These are phyloP conservation scores for Mariannaea sp. DNA, from an alignment of 2,329 filamentous ascomycete species.

Conservation along the genomic window DNA sequence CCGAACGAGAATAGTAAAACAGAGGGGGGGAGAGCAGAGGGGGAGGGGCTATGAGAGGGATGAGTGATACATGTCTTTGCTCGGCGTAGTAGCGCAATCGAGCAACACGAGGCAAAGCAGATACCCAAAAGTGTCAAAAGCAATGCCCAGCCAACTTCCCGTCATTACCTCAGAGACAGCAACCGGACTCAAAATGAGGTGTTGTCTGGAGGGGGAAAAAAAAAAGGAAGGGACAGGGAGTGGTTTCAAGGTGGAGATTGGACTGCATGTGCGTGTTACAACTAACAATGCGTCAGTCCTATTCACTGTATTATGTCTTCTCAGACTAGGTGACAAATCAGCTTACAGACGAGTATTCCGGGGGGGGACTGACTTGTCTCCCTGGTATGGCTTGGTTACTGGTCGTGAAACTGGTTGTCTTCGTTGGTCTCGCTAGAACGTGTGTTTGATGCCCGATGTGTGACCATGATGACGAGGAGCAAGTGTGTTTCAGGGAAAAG, in stretches of 20 bases:
- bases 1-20: conserved; percentile 2
- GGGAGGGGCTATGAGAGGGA: neutral
- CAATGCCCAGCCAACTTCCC: conserved; percentile 14
- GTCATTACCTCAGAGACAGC: neutral
- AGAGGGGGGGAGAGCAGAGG: neutral
- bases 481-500: conserved; percentile 2
- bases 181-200: conserved; percentile 16
- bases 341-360: neutral
- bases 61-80: conserved; percentile 13
- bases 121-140: conserved; percentile 27
- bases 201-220: no score
- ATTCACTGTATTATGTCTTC: neutral
- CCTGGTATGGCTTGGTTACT: neutral
- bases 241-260: conserved; percentile 10
- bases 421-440: neutral
- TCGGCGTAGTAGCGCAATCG: neutral
- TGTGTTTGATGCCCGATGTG: neutral
- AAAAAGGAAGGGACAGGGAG: no score
- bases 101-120: conserved; percentile 18
- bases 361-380: neutral
- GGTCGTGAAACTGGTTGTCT: neutral
- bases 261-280: conserved; percentile 5
- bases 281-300: neutral
- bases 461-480: neutral
- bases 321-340: neutral